Base-by-base conservation (phyloP, 2,329 filamentous ascomycete species). In the Nemania sp. region DNA sequence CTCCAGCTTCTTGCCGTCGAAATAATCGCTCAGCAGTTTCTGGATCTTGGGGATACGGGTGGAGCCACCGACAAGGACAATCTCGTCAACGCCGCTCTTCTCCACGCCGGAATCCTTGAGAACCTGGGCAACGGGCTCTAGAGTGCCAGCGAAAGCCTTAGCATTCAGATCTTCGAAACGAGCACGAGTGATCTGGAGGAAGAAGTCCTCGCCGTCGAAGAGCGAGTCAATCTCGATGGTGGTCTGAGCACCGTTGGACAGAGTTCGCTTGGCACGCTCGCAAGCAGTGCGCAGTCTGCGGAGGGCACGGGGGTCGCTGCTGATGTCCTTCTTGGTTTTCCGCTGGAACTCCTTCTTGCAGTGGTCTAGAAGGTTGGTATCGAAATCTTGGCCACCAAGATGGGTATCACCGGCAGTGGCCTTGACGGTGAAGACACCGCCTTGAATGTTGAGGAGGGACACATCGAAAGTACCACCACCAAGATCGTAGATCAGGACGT, bases 401-500 rank as follows among this genome's bases (percentile, higher is more conserved):
- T 97, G 92, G 70, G 91, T 97, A 72, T 99, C 93, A 86, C 94
- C 94, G 70, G 93, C 92, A 56, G 94, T 97, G 60, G 93, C 92
- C 86, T 95, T 96, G 75, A 97, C 94, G 63, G 93, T 96, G 85
- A 99, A 99, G 70, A 99, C 94, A 83, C 94, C 94, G 73, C 93
- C 92, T 80, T 97, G 91, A 75, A 99, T 97, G 84, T 96, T 93
- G 40, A 99, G 86, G 66, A 97, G 90, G 62, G 94, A 97, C 23
- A 99, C 94, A 97, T 99, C 94, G 80, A 99, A 99, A 75, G 94
- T 99, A 85, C 94, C 94, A 85, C 94, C 94, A 85, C 94, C 94
- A 62, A 99, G 88, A 87, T 99, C 94, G 83, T 97, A 99, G 82
- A 99, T 97, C 66, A 99, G 85, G 71, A 99, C 93, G 75, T 97